Evolutionary conservation across 257 asterid species (phyloP).

Genomic region (Avicennia marina): DNA sequence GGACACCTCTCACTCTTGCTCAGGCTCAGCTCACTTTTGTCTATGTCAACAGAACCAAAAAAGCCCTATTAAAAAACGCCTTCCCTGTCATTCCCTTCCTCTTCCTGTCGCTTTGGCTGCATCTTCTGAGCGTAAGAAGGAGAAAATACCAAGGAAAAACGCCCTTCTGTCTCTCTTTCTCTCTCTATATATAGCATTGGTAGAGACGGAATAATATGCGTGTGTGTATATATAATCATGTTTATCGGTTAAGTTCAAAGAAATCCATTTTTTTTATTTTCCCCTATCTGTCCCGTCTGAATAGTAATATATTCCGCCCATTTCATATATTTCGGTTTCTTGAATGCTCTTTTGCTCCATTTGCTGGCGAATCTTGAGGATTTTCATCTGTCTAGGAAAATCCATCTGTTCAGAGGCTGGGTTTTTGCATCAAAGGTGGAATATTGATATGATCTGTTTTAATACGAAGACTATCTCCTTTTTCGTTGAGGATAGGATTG

Average conservation of each 20-base stretch:
- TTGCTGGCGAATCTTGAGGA: slow-evolving; percentile 31
- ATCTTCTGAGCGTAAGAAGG: slow-evolving; percentile 22
- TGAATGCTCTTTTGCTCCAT: slow-evolving; percentile 5
- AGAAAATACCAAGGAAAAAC: slow-evolving; percentile 21
- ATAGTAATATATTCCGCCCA: slow-evolving; percentile 10
- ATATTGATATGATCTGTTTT: slow-evolving; percentile 16
- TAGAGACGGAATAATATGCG: not conserved
- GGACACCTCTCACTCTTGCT: slow-evolving; percentile 19
- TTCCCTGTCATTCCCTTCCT: slow-evolving; percentile 24
- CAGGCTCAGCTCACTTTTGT: slow-evolving; percentile 21
- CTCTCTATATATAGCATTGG: slow-evolving; percentile 20
- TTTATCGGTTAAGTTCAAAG: slow-evolving; percentile 19
- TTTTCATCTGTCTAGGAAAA: slow-evolving; percentile 23
- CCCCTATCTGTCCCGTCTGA: not conserved
- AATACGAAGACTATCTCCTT: not conserved
- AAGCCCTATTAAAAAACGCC: slow-evolving; percentile 28
- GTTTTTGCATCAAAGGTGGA: slow-evolving; percentile 35
- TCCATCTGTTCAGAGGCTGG: slow-evolving; percentile 24
- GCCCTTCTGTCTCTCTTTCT: slow-evolving; percentile 13
- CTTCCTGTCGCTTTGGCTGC: slow-evolving; percentile 30
- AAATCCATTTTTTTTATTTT: slow-evolving; percentile 6
- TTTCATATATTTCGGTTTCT: slow-evolving; percentile 4
- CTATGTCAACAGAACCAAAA: slow-evolving; percentile 30
- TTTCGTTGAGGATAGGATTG: slow-evolving; percentile 16
- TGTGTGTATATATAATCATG: slow-evolving; percentile 4